These are phyloP conservation scores for Fragaria iinumae DNA, from an alignment of 306 rosid genomes.

Conservation along the genomic window DNA sequence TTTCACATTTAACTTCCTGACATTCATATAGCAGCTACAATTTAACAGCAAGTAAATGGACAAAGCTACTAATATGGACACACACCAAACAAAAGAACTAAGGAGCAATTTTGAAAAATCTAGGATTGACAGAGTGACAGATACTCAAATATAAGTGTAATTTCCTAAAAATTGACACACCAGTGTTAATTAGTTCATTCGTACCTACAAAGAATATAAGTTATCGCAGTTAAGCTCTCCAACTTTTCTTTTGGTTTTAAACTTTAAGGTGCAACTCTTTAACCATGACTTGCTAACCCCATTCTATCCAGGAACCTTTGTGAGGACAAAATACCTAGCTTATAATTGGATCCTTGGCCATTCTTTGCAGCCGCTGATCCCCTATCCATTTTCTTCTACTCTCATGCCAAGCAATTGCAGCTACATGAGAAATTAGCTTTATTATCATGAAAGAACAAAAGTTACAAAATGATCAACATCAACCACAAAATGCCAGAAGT, in stretches of 20 bases:
- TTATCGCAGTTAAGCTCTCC: background rate
- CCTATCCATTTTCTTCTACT: constrained; percentile 85
- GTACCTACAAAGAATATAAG: background rate
- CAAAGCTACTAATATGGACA: background rate
- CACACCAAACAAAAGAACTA: background rate
- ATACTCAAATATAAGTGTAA: background rate
- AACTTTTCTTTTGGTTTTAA: background rate
- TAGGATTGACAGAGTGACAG: background rate
- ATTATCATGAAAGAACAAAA: constrained; percentile 13
- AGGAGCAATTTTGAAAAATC: background rate
- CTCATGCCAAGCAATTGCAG: constrained; percentile 81
- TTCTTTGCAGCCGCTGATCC: constrained; percentile 50
- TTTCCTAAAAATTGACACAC: background rate
- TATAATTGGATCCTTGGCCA: constrained; percentile 68
- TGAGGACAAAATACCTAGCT: constrained; percentile 53
- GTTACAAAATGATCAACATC: background rate
- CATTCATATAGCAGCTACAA: background rate
- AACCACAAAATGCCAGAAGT: background rate
- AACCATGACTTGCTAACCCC: constrained; percentile 1
- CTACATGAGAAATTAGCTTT: constrained; percentile 44
- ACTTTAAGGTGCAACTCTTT: background rate
- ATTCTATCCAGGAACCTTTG: background rate
- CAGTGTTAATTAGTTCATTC: background rate
- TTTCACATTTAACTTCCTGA: background rate
- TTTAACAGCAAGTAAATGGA: background rate